phyloP scores from a whole-genome alignment of 1,284 basidiomycete genomes.

The Austroboletus niveus region DNA sequence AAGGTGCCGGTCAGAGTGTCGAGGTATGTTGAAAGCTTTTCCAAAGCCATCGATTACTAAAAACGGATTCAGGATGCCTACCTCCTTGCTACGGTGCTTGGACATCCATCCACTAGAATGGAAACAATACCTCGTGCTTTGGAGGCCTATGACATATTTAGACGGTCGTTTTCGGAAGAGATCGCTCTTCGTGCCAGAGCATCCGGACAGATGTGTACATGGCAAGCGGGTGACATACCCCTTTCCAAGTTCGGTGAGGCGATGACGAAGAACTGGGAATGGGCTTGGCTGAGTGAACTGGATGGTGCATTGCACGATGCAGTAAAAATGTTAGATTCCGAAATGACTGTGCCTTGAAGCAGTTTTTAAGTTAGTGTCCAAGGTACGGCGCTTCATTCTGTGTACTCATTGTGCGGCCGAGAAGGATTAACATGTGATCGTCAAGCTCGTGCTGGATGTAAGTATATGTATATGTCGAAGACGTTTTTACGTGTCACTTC shows the following conservation, averaged over 20 bases:
- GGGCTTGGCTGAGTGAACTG: constrained; percentile 28
- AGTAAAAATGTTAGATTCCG: constrained; percentile 12
- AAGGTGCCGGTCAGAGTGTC: constrained; percentile 55
- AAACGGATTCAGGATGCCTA: constrained; percentile 34
- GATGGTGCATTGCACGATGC: constrained; percentile 26
- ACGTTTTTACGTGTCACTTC: no score
- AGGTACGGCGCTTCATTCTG: no score
- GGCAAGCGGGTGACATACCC: constrained; percentile 18
- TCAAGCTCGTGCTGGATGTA: no score
- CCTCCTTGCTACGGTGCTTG: constrained; percentile 44
- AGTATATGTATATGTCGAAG: no score
- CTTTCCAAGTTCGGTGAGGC: constrained; percentile 9
- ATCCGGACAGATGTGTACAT: constrained; percentile 16
- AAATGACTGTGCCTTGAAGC: neutral
- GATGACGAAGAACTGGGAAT: constrained; percentile 26
- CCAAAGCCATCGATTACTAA: neutral
- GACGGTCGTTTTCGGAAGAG: constrained; percentile 40
- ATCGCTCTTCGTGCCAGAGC: constrained; percentile 18
- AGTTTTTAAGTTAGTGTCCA: neutral
- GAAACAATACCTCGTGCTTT: constrained; percentile 37
- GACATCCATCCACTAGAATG: constrained; percentile 37
- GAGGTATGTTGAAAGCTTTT: constrained; percentile 37
- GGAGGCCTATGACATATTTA: constrained; percentile 41
- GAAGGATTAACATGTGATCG: no score
- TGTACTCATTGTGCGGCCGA: no score